Evolutionary conservation across 2,329 filamentous ascomycete genomes (phyloP), one percentile per base, ranked within the genome.

Genomic region (Cephalotrichum gorgonifer): DNA sequence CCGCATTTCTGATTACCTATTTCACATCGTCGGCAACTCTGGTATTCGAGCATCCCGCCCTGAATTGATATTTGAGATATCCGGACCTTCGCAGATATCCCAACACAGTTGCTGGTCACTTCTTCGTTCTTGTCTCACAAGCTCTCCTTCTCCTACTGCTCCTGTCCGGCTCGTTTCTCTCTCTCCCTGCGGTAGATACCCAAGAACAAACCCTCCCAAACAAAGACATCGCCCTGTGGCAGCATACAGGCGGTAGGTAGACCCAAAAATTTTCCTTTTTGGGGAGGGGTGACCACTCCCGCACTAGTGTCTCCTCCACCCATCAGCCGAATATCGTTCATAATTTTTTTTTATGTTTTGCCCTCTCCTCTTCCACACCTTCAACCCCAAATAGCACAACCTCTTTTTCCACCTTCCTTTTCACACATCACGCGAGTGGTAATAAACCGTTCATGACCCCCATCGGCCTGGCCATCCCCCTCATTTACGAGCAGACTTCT

Each of bases 301-400:
- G 47, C 44, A 28, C 47, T 48, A 48, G 47, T 43, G 47, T 43
- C 47, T 48, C 47, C 39, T 33, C 35, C 35, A 39, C 39, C 47
- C 47, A 48, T 48, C 47, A 48, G 38, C 47, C 47, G 33, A 48
- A 17, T 48, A 48, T 48, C 46, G 46, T 48, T 48, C 47, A 43
- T 43, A 48, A 43, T 48, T 48, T 48, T 48, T 48, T 48, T 48
- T 46, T 48, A 41, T 27, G 38, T 48, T 48, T 43, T 48, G 47
- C 47, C 47, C 47, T 48, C 47, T 35, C 38, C 27, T 35, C 39
- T 48, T 43, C 47, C 47, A 48, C 47, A 48, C 47, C 38, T 43
- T 35, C 47, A 30, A 43, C 28, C 42, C 47, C 39, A 39, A 39
- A 39, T n/a, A 20, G 35, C 35, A 39, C 35, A 39, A 39, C 35